Evolutionary conservation across 75 land plant genomes (phyloP).

Genomic region (Selaginella moellendorffii): DNA sequence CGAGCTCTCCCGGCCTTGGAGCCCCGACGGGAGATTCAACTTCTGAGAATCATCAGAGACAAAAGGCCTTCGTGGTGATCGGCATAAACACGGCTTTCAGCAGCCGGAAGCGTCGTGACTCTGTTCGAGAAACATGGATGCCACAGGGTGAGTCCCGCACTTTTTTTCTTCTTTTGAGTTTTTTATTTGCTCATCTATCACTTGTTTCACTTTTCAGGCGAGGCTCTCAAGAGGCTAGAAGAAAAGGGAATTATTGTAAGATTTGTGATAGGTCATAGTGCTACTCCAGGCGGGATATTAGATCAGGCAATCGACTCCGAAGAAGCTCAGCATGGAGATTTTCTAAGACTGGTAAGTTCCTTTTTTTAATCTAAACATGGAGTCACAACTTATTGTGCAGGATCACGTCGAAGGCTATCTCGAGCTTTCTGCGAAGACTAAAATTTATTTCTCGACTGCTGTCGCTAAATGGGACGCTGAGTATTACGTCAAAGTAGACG

Average conservation of each 20-base stretch:
- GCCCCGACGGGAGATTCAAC: conserved; percentile 12
- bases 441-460: conserved; percentile 69
- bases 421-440: conserved; percentile 46
- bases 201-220: conserved; percentile 27
- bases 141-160: conserved; percentile 77
- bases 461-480: conserved; percentile 67
- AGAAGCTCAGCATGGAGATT: conserved; percentile 54
- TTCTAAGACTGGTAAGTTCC: conserved; percentile 72
- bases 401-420: conserved; percentile 80
- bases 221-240: conserved; percentile 60
- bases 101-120: conserved; percentile 80
- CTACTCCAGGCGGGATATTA: conserved; percentile 56
- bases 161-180: no score
- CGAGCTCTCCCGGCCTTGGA: conserved; percentile 29
- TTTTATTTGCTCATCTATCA: neutral
- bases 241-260: conserved; percentile 82
- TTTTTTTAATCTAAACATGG: no score
- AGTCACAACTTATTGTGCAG: no score
- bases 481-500: conserved; percentile 42
- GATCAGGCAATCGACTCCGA: conserved; percentile 79
- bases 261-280: conserved; percentile 97
- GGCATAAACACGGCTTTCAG: conserved; percentile 97
- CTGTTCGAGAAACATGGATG: conserved; percentile 93
- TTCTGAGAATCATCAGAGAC: conserved; percentile 15
- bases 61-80: conserved; percentile 67